These are phyloP conservation scores for Aspergillus baeticus DNA, from an alignment of 495 filamentous ascomycete species.

Conservation along the genomic window DNA sequence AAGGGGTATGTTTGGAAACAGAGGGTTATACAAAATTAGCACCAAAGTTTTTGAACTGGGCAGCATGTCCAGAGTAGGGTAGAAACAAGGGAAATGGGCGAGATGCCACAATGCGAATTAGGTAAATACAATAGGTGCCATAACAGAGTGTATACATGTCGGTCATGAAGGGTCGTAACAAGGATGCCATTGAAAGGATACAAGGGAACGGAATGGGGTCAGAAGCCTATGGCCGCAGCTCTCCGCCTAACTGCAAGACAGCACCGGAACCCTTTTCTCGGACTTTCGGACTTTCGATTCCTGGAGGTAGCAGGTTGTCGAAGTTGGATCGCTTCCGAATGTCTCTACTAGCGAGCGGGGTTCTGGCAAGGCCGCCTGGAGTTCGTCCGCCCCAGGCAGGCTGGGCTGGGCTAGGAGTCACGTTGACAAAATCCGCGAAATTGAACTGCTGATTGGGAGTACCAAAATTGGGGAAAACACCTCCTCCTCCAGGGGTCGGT, in stretches of 20 bases:
- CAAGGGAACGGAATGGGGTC: not conserved
- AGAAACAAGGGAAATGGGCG: not conserved
- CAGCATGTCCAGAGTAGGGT: not conserved
- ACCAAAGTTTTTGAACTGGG: not conserved
- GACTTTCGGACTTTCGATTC: conserved; percentile 32
- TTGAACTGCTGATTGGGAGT: conserved; percentile 74
- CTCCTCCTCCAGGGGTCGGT: conserved; percentile 72
- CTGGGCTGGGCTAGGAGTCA: conserved; percentile 93
- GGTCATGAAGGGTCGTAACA: conserved; percentile 36
- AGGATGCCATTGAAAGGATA: conserved; percentile 3
- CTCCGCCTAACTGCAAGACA: conserved; percentile 44
- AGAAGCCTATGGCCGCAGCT: conserved; percentile 36
- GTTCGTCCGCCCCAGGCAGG: conserved; percentile 69
- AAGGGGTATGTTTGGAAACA: conserved; percentile 20
- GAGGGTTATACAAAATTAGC: conserved; percentile 11
- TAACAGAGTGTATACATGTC: conserved; percentile 28
- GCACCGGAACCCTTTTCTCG: conserved; percentile 32
- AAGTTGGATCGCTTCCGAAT: conserved; percentile 62
- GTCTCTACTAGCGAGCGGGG: conserved; percentile 56
- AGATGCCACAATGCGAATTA: conserved; percentile 3
- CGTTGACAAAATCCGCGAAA: conserved; percentile 95
- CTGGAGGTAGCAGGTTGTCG: conserved; percentile 60
- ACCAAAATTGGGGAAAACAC: conserved; percentile 55
- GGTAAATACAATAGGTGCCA: conserved; percentile 23
- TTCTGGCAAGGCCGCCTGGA: conserved; percentile 53